Evolutionary conservation across 169 alveolate species (phyloP).

Genomic region (Cryptosporidium sp.): DNA sequence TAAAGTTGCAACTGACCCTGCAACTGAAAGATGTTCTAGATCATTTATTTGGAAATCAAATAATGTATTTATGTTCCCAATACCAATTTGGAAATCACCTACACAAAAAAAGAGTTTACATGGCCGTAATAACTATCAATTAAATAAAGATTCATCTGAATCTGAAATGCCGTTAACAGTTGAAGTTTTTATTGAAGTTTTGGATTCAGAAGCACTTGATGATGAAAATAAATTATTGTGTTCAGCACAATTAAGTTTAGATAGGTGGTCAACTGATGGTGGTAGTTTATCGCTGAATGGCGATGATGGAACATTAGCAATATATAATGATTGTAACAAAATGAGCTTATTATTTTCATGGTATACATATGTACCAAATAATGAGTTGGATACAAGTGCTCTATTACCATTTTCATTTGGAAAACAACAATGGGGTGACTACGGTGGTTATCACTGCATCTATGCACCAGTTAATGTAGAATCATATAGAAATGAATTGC

Average conservation of each 20-base stretch:
- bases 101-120: constrained; percentile 34
- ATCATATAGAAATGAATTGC: constrained; percentile 42
- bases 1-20: constrained; percentile 75
- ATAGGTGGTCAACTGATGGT: constrained; percentile 68
- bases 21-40: constrained; percentile 74
- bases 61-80: constrained; percentile 74
- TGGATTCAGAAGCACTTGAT: constrained; percentile 72
- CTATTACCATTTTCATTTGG: constrained; percentile 73
- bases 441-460: constrained; percentile 56
- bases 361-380: constrained; percentile 75
- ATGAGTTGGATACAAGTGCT: constrained; percentile 75
- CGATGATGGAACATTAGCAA: constrained; percentile 69
- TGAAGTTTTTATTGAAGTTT: constrained; percentile 63
- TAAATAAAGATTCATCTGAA: constrained; percentile 16
- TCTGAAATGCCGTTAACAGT: constrained; percentile 58
- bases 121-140: constrained; percentile 11
- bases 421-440: constrained; percentile 76
- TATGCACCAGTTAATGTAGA: constrained; percentile 74
- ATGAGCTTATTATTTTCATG: constrained; percentile 72
- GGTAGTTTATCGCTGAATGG: constrained; percentile 63
- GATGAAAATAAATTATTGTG: constrained; percentile 64
- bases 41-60: constrained; percentile 75
- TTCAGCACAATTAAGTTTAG: constrained; percentile 72
- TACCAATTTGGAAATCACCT: constrained; percentile 67
- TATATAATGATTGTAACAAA: constrained; percentile 67